Percentiles rank a stretch among this genome's conserved stretches.
Conservation (phyloP, 331 rosid species). For the Prunus yedoensis region DNA sequence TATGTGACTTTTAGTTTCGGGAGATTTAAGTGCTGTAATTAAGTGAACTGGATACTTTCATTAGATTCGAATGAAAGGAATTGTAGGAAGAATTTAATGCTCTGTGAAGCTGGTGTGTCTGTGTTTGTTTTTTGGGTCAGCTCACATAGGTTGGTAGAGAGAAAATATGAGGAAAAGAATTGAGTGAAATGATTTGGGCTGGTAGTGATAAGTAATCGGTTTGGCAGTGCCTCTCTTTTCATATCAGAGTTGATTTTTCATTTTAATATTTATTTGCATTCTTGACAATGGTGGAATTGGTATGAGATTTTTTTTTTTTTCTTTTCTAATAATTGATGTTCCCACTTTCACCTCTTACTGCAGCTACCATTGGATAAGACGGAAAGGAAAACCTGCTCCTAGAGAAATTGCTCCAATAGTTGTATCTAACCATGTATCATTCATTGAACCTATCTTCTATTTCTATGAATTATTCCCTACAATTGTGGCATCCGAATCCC, state of each 20-base stretch:
- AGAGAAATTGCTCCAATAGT: conserved; percentile 82
- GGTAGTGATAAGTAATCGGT: background rate
- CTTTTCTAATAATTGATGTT: too few relatives aligned
- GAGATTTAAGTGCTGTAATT: background rate
- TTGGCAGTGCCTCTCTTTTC: background rate
- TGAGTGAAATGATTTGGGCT: background rate
- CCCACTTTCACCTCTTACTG: background rate
- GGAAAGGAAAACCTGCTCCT: conserved; percentile 91
- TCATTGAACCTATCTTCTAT: conserved; percentile 93
- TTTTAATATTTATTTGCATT: background rate
- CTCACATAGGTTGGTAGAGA: background rate
- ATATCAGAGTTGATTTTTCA: background rate
- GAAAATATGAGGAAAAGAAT: background rate
- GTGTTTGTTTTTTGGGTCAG: too few relatives aligned
- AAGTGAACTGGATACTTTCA: background rate
- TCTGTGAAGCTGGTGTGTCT: background rate
- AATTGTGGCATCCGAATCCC: conserved; percentile 95
- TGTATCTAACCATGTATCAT: conserved; percentile 94
- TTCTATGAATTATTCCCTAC: conserved; percentile 90
- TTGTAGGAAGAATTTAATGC: background rate
- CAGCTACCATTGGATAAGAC: conserved; percentile 96
- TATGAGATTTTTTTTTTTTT: background rate
- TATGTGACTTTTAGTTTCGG: background rate
- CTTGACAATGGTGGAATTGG: background rate
- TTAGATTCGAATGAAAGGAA: background rate